A percentile compares a stretch with the other conserved stretches of the same genome.
phyloP scores from a whole-genome alignment of 306 rosid species.

The Rosa lucieae region DNA sequence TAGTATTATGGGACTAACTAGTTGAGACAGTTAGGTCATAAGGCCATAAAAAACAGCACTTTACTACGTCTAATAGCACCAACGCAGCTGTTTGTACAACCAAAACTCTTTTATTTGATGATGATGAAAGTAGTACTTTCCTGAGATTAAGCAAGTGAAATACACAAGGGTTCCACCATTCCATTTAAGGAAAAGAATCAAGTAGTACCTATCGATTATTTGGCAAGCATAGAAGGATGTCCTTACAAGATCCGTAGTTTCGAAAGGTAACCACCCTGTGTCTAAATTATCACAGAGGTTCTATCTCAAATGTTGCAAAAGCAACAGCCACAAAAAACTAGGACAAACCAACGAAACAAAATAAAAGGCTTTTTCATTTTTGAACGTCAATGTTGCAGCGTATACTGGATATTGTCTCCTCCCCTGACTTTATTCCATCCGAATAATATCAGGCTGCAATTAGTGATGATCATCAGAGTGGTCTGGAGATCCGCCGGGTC shows the following conservation, averaged over 20 bases:
- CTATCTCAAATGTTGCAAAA: constrained; percentile 45
- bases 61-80: background rate
- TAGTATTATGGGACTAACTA: no score
- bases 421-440: constrained; percentile 51
- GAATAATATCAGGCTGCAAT: constrained; percentile 34
- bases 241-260: constrained; percentile 39
- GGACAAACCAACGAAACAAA: constrained; percentile 44
- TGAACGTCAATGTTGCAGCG: constrained; percentile 35
- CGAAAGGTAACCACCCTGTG: constrained; percentile 39
- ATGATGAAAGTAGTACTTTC: background rate
- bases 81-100: background rate
- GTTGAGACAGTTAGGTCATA: no score
- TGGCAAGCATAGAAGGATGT: constrained; percentile 33
- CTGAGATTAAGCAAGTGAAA: background rate
- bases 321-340: constrained; percentile 29
- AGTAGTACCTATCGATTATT: constrained; percentile 58
- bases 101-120: background rate
- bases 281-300: constrained; percentile 46
- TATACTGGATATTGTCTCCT: constrained; percentile 45
- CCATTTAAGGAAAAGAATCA: constrained; percentile 38
- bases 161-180: constrained; percentile 15
- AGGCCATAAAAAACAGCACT: no score
- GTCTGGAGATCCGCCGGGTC: constrained; percentile 93
- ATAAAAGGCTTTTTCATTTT: constrained; percentile 42
- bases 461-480: constrained; percentile 73